phyloP scores from a whole-genome alignment of 495 filamentous ascomycete species.

The Aspergillus nidulans region DNA sequence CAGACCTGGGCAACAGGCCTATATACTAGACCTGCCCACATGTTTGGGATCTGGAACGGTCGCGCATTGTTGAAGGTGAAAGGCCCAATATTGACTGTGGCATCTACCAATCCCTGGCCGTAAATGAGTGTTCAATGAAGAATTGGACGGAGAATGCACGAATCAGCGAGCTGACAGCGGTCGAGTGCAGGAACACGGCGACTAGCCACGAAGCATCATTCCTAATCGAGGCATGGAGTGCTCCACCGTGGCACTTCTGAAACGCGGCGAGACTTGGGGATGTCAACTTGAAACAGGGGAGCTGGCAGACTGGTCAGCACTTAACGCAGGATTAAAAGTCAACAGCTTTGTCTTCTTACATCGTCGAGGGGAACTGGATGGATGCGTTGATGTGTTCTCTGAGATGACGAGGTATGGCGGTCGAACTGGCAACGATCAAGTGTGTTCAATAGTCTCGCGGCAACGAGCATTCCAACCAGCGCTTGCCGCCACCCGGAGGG shows the following conservation, averaged over 20 bases:
- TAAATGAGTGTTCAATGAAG: constrained; percentile 3
- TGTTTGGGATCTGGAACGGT: neutral
- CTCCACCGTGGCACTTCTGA: constrained; percentile 12
- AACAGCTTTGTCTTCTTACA: too few species aligned
- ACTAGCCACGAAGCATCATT: constrained; percentile 8
- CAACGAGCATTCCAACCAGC: constrained; percentile 12
- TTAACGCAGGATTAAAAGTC: too few species aligned
- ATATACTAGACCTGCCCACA: constrained; percentile 3
- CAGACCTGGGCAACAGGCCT: constrained; percentile 6
- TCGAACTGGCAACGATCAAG: neutral
- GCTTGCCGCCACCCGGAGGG: constrained; percentile 6
- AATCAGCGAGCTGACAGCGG: constrained; percentile 1
- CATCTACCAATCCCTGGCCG: constrained; percentile 1
- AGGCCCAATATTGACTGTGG: neutral
- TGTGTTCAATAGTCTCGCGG: neutral
- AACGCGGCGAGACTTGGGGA: constrained; percentile 13
- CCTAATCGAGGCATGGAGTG: constrained; percentile 10
- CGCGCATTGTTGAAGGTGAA: neutral
- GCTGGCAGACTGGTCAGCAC: neutral
- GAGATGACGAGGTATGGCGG: neutral
- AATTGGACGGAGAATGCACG: neutral
- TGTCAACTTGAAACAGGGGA: constrained; percentile 17
- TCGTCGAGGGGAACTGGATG: too few species aligned
- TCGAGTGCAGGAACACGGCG: neutral
- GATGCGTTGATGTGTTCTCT: neutral